Evolutionary conservation across 2,329 filamentous ascomycete genomes (phyloP).

Genomic region (Coniella lustricola): DNA sequence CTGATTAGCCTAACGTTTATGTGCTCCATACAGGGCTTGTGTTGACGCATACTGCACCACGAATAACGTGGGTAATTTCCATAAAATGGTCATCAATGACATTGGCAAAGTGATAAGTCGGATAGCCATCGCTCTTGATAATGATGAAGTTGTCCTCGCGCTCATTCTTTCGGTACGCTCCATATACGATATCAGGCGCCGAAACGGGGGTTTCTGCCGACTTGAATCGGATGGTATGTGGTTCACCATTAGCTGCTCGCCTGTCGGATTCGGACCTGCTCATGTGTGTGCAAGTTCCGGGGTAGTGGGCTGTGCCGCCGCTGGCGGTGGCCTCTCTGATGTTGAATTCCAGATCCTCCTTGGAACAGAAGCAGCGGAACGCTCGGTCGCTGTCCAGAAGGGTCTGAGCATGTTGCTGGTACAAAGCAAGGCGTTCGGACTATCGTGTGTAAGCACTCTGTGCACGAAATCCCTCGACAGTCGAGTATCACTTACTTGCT

Average conservation of each 20-base stretch:
- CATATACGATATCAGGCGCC: constrained; percentile 77
- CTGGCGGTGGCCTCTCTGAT: constrained; percentile 28
- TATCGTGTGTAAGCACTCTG: constrained; percentile 28
- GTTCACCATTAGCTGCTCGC: constrained; percentile 60
- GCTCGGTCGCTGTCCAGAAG: constrained; percentile 67
- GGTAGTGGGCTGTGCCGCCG: constrained; percentile 39
- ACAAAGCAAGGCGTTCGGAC: constrained; percentile 72
- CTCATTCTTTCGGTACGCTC: constrained; percentile 50
- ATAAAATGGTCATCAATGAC: constrained; percentile 94
- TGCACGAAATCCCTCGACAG: constrained; percentile 7
- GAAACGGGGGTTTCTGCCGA: constrained; percentile 53
- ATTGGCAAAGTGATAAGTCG: constrained; percentile 96
- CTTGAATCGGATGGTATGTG: constrained; percentile 71
- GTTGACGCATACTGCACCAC: constrained; percentile 63
- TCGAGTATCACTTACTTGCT: constrained; percentile 40
- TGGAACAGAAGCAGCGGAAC: constrained; percentile 89
- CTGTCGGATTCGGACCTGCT: constrained; percentile 60
- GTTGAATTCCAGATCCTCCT: constrained; percentile 52
- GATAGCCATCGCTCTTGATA: constrained; percentile 83
- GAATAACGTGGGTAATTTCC: constrained; percentile 91
- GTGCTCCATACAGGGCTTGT: background rate
- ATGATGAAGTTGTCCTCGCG: constrained; percentile 76
- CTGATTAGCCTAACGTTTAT: background rate
- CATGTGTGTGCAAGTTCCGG: constrained; percentile 64
- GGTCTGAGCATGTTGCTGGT: constrained; percentile 61